phyloP scores from a whole-genome alignment of 352 stramenopile species.

The Peronospora belbahrii region DNA sequence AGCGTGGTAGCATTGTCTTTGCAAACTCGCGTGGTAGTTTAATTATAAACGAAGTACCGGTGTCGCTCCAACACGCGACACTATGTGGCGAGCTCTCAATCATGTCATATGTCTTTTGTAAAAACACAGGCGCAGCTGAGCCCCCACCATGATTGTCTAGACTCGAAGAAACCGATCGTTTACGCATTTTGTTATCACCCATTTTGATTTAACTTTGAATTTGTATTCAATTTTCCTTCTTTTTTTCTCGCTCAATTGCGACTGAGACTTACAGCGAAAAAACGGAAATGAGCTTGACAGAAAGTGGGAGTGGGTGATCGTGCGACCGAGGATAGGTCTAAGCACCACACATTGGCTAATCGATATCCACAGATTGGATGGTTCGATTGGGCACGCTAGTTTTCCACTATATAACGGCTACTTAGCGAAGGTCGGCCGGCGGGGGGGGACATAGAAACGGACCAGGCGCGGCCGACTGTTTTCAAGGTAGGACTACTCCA shows the following conservation, averaged over 20 bases:
- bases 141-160: neutral
- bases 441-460: constrained; percentile 8
- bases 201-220: constrained; percentile 18
- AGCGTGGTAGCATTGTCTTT: constrained; percentile 84
- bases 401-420: constrained; percentile 9
- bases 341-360: constrained; percentile 14
- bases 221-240: constrained; percentile 20
- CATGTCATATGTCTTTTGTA: constrained; percentile 92
- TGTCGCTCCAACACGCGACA: constrained; percentile 77
- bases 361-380: neutral
- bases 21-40: constrained; percentile 90
- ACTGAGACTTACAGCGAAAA: constrained; percentile 7
- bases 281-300: constrained; percentile 23
- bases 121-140: constrained; percentile 64
- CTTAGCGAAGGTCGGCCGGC: constrained; percentile 9
- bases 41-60: constrained; percentile 85
- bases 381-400: constrained; percentile 4
- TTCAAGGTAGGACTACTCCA: constrained; percentile 4
- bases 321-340: constrained; percentile 14
- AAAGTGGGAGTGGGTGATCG: constrained; percentile 1
- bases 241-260: constrained; percentile 22
- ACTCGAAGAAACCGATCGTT: constrained; percentile 12
- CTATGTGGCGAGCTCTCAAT: constrained; percentile 79
- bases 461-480: constrained; percentile 10
- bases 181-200: constrained; percentile 31